Evolutionary conservation across 2,329 filamentous ascomycete genomes (phyloP).

Genomic region (Berkeleyomyces basicola): DNA sequence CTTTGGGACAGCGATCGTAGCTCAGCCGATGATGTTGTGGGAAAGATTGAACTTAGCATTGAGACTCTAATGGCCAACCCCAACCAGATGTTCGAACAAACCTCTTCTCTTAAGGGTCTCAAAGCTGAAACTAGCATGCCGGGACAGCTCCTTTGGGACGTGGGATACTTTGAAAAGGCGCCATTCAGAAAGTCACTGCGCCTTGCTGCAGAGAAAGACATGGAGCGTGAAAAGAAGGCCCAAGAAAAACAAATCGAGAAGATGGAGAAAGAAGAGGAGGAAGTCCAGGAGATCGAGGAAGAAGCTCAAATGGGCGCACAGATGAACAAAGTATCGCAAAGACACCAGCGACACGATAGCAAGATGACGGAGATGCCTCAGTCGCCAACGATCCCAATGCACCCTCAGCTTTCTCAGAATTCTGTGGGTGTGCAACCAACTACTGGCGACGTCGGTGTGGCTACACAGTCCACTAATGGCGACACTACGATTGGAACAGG

Average conservation of each 20-base stretch:
- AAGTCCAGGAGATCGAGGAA: neutral
- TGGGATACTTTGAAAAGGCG: slow-evolving; percentile 86
- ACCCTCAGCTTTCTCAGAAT: neutral
- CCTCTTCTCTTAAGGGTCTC: slow-evolving; percentile 68
- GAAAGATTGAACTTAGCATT: slow-evolving; percentile 84
- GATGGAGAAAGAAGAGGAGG: neutral
- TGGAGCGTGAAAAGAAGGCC: slow-evolving; percentile 10
- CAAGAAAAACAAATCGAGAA: slow-evolving; percentile 9
- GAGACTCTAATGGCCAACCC: slow-evolving; percentile 88
- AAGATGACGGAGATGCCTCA: neutral
- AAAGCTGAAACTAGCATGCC: slow-evolving; percentile 80
- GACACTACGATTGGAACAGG: neutral
- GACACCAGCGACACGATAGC: slow-evolving; percentile 10
- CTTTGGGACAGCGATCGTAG: slow-evolving; percentile 92
- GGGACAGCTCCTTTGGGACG: slow-evolving; percentile 86
- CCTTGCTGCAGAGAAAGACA: slow-evolving; percentile 57
- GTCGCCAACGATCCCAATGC: neutral
- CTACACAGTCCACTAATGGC: neutral
- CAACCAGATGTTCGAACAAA: slow-evolving; percentile 79
- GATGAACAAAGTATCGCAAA: neutral
- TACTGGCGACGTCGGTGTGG: neutral
- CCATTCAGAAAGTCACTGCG: slow-evolving; percentile 69
- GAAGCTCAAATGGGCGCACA: neutral
- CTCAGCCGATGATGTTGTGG: slow-evolving; percentile 85
- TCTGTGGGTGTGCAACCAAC: neutral